Base-by-base conservation (phyloP, 768 basidiomycete genomes). In the Cystofilobasidium bisporidii region DNA sequence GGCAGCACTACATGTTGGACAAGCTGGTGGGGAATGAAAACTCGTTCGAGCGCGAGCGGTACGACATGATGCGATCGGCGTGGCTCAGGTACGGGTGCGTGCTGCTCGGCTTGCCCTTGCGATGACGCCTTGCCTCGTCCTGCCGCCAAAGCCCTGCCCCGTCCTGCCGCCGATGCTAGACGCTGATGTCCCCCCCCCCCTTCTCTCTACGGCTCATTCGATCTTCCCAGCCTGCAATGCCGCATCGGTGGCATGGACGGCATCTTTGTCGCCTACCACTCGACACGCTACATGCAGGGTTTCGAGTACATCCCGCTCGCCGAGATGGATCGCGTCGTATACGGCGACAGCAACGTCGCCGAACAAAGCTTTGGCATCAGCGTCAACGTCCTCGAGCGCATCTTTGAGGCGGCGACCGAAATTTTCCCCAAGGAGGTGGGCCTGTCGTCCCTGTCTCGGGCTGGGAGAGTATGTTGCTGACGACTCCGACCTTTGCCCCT, bases 201-300 rank as follows among this genome's bases (percentile, higher is more conserved):
- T 60, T n/a, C n/a, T n/a, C n/a, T n/a, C n/a, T n/a, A n/a, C n/a
- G n/a, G n/a, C n/a, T n/a, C n/a, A n/a, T n/a, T n/a, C n/a, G n/a
- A n/a, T n/a, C 1, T 48, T n/a, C 69, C 18, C 70, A 91, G 89
- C 71, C 87, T 98, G 79, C 94, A 99, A 81, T 93, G 84, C 2
- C 86, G 94, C 6, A 98, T 99, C 69, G 94, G 94, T 12, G 85
- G 87, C 74, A 98, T 98, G 94, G 92, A 96, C 73, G 94, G 94
- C 20, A 87, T 97, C 11, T 77, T 79, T 57, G 67, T 77, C 53
- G 79, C 78, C 0, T 79, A 79, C 71, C 79, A 80, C 72, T 96
- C 94, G 70, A 93, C 89, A 0, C 83, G 84, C 10, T 82, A 83
- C 22, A 83, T 96, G 60, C 91, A 91, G 72, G 94, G 94, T 0